phyloP scores from a whole-genome alignment of 805 yeast species.

The Candida anglica region DNA sequence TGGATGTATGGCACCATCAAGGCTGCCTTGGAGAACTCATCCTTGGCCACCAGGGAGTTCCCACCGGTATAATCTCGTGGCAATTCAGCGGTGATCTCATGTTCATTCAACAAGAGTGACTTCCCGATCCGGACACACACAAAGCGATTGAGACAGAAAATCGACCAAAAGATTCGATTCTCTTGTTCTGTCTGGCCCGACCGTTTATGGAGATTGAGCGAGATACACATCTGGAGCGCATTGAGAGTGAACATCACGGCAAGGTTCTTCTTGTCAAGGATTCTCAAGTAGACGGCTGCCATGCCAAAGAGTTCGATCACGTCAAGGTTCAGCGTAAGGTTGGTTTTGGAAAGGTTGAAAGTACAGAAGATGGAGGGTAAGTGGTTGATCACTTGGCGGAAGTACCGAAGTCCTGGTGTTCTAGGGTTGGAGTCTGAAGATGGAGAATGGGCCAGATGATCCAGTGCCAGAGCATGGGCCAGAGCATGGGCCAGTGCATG shows the following conservation, averaged over 20 bases:
- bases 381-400: conserved; percentile 13
- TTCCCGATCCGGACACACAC: conserved; percentile 20
- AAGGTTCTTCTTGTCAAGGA: conserved; percentile 23
- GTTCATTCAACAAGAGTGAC: conserved; percentile 15
- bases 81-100: conserved; percentile 13
- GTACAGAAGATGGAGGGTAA: conserved; percentile 16
- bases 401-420: conserved; percentile 20
- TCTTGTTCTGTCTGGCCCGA: conserved; percentile 6
- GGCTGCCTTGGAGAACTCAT: conserved; percentile 10
- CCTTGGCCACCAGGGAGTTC: neutral
- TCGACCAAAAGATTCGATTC: conserved; percentile 20
- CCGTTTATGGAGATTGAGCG: conserved; percentile 20
- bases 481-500: neutral
- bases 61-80: neutral
- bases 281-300: conserved; percentile 17
- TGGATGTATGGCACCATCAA: conserved; percentile 16
- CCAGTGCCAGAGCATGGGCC: neutral
- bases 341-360: conserved; percentile 8
- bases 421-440: neutral
- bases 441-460: neutral
- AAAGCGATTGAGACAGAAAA: conserved; percentile 22
- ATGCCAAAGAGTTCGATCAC: conserved; percentile 21
- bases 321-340: conserved; percentile 12
- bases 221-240: conserved; percentile 23
- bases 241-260: conserved; percentile 18